Base-by-base conservation (phyloP, 1,284 basidiomycete species). In the Tylopilus orsonianus region DNA sequence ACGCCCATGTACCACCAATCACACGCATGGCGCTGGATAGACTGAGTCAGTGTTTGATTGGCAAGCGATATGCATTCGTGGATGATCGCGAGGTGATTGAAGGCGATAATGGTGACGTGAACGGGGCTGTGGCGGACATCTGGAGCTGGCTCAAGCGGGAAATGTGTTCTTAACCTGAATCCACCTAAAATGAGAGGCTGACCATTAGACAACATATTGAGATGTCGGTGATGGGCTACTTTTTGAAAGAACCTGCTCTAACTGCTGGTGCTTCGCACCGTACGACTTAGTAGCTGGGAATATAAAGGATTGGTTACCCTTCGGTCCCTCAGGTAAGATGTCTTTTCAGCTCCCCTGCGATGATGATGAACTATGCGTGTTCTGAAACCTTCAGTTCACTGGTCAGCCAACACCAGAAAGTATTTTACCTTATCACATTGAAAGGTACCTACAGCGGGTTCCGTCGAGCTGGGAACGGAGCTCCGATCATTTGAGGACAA, bases 61-160 rank as follows among this genome's bases (percentile, higher is more conserved):
- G 73, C 16, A 71, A 74, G 56, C 68, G 66, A 48, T 83, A 83
- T 53, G 80, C 75, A 12, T 75, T 75, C 47, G 62, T 75, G 18
- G 66, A 73, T 3, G 67, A 73, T 7, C 20, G 37, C 9, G 59
- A 59, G 1, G 41, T 48, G 33, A 14, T 57, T 16, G 49, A 18
- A 26, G 41, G 36, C n/a, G 20, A 16, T 12, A 16, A 16, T 13
- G 23, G 16, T 8, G 39, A 39, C 13, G 23, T 23, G 8, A 24
- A 20, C 13, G 33, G 45, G 13, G 27, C 23, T 10, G 16, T 32
- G 26, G 20, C n/a, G n/a, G 55, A 57, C 23, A 41, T 61, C 18
- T 66, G 57, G 63, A 29, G 36, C 1, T 65, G 54, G 59, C 29
- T 68, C 34, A 53, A 57, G 32, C 38, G 23, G 30, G 55, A 55